Base-by-base conservation (phyloP, 768 basidiomycete species). In the Lanmaoa rubissima region DNA sequence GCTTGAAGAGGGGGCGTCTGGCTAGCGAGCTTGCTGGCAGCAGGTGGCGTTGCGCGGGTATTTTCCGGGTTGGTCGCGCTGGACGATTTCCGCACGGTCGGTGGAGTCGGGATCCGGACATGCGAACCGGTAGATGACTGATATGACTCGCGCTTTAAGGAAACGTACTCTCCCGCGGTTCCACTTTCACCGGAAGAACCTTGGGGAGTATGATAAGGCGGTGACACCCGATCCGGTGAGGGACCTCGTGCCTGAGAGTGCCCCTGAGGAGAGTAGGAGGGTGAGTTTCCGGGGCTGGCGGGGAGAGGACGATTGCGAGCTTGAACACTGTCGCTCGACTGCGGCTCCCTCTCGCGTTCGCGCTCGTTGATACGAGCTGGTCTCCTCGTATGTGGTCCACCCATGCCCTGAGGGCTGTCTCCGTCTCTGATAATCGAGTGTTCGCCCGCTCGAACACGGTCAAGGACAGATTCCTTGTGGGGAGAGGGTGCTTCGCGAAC, bases 1-100 rank as follows among this genome's bases (percentile, higher is more conserved):
- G 77, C 68, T 63, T 84, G 85, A 51, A 79, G 59, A 17, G 85
- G 83, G 0, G 85, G 81, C 0, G 85, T 83, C 61, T 83, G 82
- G 42, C 74, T 81, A 28, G 77, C 72, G 55, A 77, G 69, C 59
- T 75, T 71, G 66, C 71, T 66, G 41, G 57, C 62, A 0, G 70
- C 69, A 32, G 77, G 75, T 21, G 77, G 77, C 0, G 76, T 73
- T 5, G 60, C 59, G 36, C 72, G 70, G 34, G 55, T 58, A 12
- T 48, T 71, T 17, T 68, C 65, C 17, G 60, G 48, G 54, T 59
- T 55, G 39, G 51, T 53, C 21, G 63, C 53, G 41, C 39, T 61
- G 44, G 68, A 57, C 26, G 63, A 58, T 50, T 66, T 73, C 1
- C 73, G 71, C 45, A 60, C 50, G 4, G 65, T 58, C 0, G 69